These are phyloP conservation scores for Penicillium antarcticum DNA, from an alignment of 495 filamentous ascomycete genomes.

Conservation along the genomic window DNA sequence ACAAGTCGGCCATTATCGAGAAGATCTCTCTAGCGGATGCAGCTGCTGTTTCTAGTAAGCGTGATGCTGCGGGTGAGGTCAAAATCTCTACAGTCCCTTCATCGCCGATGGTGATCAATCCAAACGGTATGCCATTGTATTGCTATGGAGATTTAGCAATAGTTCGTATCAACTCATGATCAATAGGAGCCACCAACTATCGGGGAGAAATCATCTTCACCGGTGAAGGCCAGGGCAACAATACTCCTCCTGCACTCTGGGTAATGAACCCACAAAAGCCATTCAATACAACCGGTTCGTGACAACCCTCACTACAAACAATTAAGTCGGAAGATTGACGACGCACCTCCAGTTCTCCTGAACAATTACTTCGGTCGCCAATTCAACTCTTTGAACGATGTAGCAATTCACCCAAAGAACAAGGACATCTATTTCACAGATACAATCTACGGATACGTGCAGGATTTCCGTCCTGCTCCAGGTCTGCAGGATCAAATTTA, in stretches of 20 bases:
- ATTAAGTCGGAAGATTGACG: neutral
- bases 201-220: slow-evolving; percentile 42
- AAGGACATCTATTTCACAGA: slow-evolving; percentile 51
- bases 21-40: slow-evolving; percentile 46
- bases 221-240: slow-evolving; percentile 46
- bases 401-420: slow-evolving; percentile 29
- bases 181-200: slow-evolving; percentile 46
- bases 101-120: slow-evolving; percentile 40
- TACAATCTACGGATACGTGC: slow-evolving; percentile 30
- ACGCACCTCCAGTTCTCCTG: slow-evolving; percentile 16
- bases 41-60: slow-evolving; percentile 31
- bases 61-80: slow-evolving; percentile 40
- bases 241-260: slow-evolving; percentile 36
- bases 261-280: slow-evolving; percentile 45
- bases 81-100: slow-evolving; percentile 33
- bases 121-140: slow-evolving; percentile 39
- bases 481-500: slow-evolving; percentile 38
- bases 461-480: slow-evolving; percentile 30
- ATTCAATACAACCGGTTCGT: slow-evolving; percentile 47
- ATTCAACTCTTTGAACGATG: slow-evolving; percentile 30
- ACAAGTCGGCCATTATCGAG: slow-evolving; percentile 48
- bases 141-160: too few relatives aligned
- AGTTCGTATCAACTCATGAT: neutral
- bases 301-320: neutral
- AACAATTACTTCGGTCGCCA: slow-evolving; percentile 36